A percentile compares a stretch with the other conserved stretches of the same genome.
phyloP scores from a whole-genome alignment of 768 basidiomycete genomes.

The Coprinellus micaceus region DNA sequence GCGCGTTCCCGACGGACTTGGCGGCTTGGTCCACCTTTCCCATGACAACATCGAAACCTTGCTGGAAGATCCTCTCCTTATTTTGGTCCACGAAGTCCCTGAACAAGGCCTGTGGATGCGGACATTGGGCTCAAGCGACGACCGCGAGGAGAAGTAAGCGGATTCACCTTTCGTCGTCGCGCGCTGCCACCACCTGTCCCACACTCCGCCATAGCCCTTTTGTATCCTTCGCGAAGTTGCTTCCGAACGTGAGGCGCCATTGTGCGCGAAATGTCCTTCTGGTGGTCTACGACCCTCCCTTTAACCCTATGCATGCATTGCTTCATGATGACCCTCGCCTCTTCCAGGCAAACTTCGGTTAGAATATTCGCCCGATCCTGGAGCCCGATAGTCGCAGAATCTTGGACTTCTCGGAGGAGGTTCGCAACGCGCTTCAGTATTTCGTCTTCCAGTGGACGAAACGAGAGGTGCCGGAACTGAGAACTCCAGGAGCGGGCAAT shows the following conservation, averaged over 20 bases:
- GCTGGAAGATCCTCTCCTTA: slow-evolving; percentile 50
- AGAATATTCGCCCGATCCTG: slow-evolving; percentile 49
- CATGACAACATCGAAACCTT: slow-evolving; percentile 48
- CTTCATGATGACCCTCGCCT: slow-evolving; percentile 44
- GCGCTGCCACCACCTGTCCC: slow-evolving; percentile 54
- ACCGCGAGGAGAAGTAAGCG: background rate
- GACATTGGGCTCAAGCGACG: background rate
- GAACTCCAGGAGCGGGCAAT: slow-evolving; percentile 56
- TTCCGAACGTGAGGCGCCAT: slow-evolving; percentile 53
- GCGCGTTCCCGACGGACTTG: slow-evolving; percentile 44
- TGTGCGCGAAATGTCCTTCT: slow-evolving; percentile 57
- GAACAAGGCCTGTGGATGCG: slow-evolving; percentile 38
- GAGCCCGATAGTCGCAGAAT: slow-evolving; percentile 45
- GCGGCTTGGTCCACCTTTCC: slow-evolving; percentile 42
- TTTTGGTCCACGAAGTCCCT: slow-evolving; percentile 36
- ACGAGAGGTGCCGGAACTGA: slow-evolving; percentile 56
- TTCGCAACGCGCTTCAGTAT: slow-evolving; percentile 35
- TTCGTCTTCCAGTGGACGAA: slow-evolving; percentile 41
- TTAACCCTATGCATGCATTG: slow-evolving; percentile 46
- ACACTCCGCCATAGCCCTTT: slow-evolving; percentile 48
- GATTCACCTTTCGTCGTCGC: slow-evolving; percentile 51
- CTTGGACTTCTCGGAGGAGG: slow-evolving; percentile 47
- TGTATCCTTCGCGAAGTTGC: slow-evolving; percentile 48
- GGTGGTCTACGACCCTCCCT: slow-evolving; percentile 46
- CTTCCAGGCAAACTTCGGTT: slow-evolving; percentile 47